A percentile compares a stretch with the other conserved stretches of the same genome.
phyloP scores from a whole-genome alignment of 1,139 yeast species.

The Komagataea norvegica region DNA sequence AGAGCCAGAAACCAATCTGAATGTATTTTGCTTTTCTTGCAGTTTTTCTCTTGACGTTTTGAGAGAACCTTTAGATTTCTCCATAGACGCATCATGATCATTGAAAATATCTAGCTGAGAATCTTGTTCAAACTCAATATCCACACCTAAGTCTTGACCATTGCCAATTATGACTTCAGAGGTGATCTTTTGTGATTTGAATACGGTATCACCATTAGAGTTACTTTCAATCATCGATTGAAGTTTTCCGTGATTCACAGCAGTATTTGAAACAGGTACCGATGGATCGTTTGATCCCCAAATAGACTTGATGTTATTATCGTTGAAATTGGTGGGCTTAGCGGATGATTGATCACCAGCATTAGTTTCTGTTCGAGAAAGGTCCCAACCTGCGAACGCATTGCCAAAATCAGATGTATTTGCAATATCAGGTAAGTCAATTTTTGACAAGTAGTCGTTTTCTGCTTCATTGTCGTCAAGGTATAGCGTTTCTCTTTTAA shows the following conservation, averaged over 20 bases:
- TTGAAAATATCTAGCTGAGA: slow-evolving; percentile 8
- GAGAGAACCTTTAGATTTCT: too few species aligned
- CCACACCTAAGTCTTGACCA: slow-evolving; percentile 20
- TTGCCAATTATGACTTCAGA: slow-evolving; percentile 20
- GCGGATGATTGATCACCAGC: background rate
- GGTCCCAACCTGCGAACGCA: slow-evolving; percentile 25
- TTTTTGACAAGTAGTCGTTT: slow-evolving; percentile 8
- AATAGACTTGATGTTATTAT: slow-evolving; percentile 16
- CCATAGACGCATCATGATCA: slow-evolving; percentile 4
- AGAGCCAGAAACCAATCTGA: slow-evolving; percentile 6
- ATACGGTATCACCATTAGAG: slow-evolving; percentile 12
- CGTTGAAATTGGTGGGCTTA: slow-evolving; percentile 2
- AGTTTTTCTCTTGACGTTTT: slow-evolving; percentile 1
- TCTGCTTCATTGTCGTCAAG: slow-evolving; percentile 7
- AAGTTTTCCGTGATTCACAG: slow-evolving; percentile 18
- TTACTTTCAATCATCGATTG: slow-evolving; percentile 14
- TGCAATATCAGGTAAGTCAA: slow-evolving; percentile 22
- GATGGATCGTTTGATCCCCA: slow-evolving; percentile 21
- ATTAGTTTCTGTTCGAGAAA: slow-evolving; percentile 4
- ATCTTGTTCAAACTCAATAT: slow-evolving; percentile 21
- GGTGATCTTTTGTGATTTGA: slow-evolving; percentile 16
- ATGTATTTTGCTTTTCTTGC: slow-evolving; percentile 1
- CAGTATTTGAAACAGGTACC: slow-evolving; percentile 7
- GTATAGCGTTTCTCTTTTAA: background rate
- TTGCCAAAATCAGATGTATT: slow-evolving; percentile 25